phyloP scores from a whole-genome alignment of 129 eudicot species.

The Flaveria trinervia region DNA sequence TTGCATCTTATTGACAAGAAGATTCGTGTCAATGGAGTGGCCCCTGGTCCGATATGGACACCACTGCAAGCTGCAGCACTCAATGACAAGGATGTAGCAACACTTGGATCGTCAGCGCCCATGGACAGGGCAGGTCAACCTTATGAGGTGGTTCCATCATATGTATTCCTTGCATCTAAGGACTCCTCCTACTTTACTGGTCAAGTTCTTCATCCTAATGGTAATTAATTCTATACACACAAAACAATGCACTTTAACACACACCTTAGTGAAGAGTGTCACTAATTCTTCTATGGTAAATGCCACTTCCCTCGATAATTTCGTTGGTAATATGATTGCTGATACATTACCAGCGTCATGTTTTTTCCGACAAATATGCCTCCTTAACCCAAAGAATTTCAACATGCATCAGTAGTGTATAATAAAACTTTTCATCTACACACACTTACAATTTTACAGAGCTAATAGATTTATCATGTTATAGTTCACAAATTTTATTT shows the following conservation, averaged over 20 bases:
- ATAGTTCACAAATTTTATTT: no score
- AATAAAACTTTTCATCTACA: no score
- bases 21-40: constrained; percentile 90
- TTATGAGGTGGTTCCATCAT: constrained; percentile 63
- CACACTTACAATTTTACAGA: no score
- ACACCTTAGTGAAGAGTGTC: no score
- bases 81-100: constrained; percentile 42
- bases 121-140: constrained; percentile 88
- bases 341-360: no score
- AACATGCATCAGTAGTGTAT: no score
- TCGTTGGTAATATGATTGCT: no score
- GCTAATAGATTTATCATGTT: no score
- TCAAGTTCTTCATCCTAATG: constrained; percentile 83
- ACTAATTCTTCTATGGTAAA: no score
- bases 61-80: constrained; percentile 70
- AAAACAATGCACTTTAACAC: background rate
- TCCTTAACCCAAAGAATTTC: no score
- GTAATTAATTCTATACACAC: constrained; percentile 22
- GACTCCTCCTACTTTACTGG: constrained; percentile 74
- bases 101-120: constrained; percentile 59
- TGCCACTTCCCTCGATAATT: no score
- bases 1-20: constrained; percentile 57
- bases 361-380: no score
- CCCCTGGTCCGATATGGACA: constrained; percentile 92
- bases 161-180: constrained; percentile 66